Conservation (phyloP, 2,329 filamentous ascomycete species). For the Tolypocladium ophioglossoides region DNA sequence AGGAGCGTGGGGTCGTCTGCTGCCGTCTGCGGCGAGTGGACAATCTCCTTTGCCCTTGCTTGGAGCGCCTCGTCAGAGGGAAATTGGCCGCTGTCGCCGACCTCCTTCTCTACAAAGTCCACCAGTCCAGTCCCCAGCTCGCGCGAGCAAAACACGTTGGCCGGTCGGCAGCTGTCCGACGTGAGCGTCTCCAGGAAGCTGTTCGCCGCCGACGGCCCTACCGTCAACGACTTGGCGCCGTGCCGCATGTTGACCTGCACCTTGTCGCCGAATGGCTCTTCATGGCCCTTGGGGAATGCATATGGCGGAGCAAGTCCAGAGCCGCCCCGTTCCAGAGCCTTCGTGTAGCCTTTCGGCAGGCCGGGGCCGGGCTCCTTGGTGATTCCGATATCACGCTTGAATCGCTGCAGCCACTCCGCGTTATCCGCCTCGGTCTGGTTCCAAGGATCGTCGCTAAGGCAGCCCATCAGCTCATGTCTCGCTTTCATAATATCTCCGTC, state of each 20-base stretch:
- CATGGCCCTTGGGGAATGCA: slow-evolving; percentile 30
- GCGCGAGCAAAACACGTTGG: slow-evolving; percentile 45
- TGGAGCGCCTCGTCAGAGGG: slow-evolving; percentile 38
- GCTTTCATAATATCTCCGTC: not conserved
- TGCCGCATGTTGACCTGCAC: slow-evolving; percentile 22
- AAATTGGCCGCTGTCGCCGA: slow-evolving; percentile 26
- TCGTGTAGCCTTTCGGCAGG: slow-evolving; percentile 28
- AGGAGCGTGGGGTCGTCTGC: slow-evolving; percentile 44
- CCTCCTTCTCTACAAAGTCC: slow-evolving; percentile 33
- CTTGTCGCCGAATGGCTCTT: slow-evolving; percentile 23
- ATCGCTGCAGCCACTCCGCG: slow-evolving; percentile 50
- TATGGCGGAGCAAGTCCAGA: slow-evolving; percentile 47
- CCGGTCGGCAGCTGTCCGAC: slow-evolving; percentile 33
- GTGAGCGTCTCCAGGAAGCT: slow-evolving; percentile 35
- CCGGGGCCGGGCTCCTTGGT: slow-evolving; percentile 39
- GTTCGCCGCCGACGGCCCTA: slow-evolving; percentile 34
- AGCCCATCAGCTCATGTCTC: not conserved
- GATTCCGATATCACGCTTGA: slow-evolving; percentile 49
- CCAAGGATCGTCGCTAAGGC: slow-evolving; percentile 47
- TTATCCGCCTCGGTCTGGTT: slow-evolving; percentile 56
- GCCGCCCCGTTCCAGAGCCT: slow-evolving; percentile 39
- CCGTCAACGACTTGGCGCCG: slow-evolving; percentile 29
- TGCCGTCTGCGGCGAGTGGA: slow-evolving; percentile 34
- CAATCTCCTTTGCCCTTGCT: slow-evolving; percentile 35
- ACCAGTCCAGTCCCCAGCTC: slow-evolving; percentile 46